These are phyloP conservation scores for Neurospora tetrasperma DNA, from an alignment of 495 filamentous ascomycete species.

Conservation along the genomic window DNA sequence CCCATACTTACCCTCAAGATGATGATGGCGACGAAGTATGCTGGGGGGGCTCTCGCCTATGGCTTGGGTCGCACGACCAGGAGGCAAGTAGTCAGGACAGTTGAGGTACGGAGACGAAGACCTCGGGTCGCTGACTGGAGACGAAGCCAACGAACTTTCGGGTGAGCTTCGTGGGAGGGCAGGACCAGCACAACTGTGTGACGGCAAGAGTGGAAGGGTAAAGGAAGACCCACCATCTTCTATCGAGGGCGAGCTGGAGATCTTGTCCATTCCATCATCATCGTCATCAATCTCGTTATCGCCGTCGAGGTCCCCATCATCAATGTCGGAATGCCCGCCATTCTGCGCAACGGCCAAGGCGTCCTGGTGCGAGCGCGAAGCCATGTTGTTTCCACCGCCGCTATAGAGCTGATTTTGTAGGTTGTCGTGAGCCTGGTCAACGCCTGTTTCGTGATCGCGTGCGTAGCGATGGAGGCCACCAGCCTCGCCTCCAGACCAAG, in stretches of 20 bases:
- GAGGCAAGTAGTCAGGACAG: constrained; percentile 37
- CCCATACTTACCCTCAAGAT: constrained; percentile 50
- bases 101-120: constrained; percentile 47
- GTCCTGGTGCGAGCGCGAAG: constrained; percentile 34
- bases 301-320: constrained; percentile 61
- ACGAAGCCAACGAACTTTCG: constrained; percentile 18
- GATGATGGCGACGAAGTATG: constrained; percentile 41
- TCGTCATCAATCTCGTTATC: constrained; percentile 61
- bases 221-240: constrained; percentile 78
- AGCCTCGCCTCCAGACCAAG: constrained; percentile 40
- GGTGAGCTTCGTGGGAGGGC: constrained; percentile 22
- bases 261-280: constrained; percentile 92
- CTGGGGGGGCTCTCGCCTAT: constrained; percentile 27
- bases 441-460: constrained; percentile 36
- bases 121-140: constrained; percentile 22
- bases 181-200: constrained; percentile 29
- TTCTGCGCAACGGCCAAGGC: constrained; percentile 45
- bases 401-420: constrained; percentile 5
- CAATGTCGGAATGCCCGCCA: constrained; percentile 45
- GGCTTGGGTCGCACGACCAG: constrained; percentile 23
- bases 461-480: constrained; percentile 41
- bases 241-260: constrained; percentile 95
- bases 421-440: constrained; percentile 38
- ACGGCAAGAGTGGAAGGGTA: constrained; percentile 24
- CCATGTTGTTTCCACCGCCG: constrained; percentile 23